phyloP scores from a whole-genome alignment of 2,329 filamentous ascomycete species.

The Trichoderma citrinoviride region DNA sequence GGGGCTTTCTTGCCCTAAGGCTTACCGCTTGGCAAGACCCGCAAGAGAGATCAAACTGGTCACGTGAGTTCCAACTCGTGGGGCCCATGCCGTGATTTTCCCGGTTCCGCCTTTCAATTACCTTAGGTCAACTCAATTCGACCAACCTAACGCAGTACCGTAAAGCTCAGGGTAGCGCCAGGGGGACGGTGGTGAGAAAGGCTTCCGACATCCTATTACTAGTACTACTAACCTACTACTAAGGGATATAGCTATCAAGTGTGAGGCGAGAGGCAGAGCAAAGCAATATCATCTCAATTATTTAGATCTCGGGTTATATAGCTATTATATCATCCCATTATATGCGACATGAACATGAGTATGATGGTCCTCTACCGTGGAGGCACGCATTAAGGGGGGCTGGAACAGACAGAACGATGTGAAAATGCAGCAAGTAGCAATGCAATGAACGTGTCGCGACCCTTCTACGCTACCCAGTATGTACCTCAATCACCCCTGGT shows the following conservation, averaged over 20 bases:
- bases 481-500: background rate
- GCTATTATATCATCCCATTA: constrained; percentile 6
- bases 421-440: background rate
- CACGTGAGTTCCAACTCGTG: too few species aligned
- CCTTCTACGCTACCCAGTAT: background rate
- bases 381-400: background rate
- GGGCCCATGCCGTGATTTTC: background rate
- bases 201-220: too few species aligned
- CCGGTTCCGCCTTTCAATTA: background rate
- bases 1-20: constrained; percentile 39
- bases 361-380: constrained; percentile 10
- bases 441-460: background rate
- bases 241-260: too few species aligned
- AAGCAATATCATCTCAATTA: background rate
- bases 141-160: too few species aligned
- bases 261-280: too few species aligned
- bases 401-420: background rate
- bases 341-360: constrained; percentile 7
- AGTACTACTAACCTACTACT: too few species aligned
- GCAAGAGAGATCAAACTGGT: background rate
- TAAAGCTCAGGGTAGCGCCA: too few species aligned
- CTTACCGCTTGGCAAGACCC: background rate
- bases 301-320: background rate
- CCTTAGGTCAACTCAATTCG: too few species aligned
- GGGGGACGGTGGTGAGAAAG: background rate